Conservation (phyloP, 75 land plant species). For the Sequoia sempervirens region DNA sequence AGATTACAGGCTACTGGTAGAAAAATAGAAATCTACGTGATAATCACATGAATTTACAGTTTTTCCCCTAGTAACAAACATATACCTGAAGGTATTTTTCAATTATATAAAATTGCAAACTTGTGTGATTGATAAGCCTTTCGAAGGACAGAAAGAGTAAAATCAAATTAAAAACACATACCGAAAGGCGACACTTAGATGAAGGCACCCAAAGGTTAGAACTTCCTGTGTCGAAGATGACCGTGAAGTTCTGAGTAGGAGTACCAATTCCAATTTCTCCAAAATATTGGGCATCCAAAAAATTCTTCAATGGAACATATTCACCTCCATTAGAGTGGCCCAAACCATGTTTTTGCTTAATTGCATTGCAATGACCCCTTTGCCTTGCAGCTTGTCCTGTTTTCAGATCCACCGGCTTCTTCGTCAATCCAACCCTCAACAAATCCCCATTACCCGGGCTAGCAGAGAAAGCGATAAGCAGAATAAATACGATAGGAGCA, state of each 20-base stretch:
- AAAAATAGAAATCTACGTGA: too few species aligned
- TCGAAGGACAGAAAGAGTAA: too few species aligned
- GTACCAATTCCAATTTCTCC: conserved; percentile 83
- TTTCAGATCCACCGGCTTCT: conserved; percentile 35
- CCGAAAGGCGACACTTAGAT: conserved; percentile 76
- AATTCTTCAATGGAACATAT: conserved; percentile 63
- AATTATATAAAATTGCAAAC: too few species aligned
- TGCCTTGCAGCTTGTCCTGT: conserved; percentile 23
- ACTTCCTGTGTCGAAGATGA: conserved; percentile 92
- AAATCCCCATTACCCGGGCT: conserved; percentile 13
- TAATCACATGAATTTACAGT: too few species aligned
- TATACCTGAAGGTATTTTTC: too few species aligned
- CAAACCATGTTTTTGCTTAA: conserved; percentile 1
- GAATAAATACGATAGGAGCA: not conserved
- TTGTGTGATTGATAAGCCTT: too few species aligned
- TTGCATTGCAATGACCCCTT: conserved; percentile 2
- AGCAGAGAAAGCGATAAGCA: not conserved
- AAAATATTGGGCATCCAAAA: conserved; percentile 82
- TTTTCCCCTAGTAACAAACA: too few species aligned
- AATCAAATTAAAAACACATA: conserved; percentile 26
- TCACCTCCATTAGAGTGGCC: conserved; percentile 21
- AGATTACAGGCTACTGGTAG: not conserved
- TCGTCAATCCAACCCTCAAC: conserved; percentile 42
- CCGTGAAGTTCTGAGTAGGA: conserved; percentile 82
- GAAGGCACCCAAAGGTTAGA: conserved; percentile 97